Evolutionary conservation across 192 early-diverging fungal species (phyloP).

Genomic region (Entomortierella parvispora): DNA sequence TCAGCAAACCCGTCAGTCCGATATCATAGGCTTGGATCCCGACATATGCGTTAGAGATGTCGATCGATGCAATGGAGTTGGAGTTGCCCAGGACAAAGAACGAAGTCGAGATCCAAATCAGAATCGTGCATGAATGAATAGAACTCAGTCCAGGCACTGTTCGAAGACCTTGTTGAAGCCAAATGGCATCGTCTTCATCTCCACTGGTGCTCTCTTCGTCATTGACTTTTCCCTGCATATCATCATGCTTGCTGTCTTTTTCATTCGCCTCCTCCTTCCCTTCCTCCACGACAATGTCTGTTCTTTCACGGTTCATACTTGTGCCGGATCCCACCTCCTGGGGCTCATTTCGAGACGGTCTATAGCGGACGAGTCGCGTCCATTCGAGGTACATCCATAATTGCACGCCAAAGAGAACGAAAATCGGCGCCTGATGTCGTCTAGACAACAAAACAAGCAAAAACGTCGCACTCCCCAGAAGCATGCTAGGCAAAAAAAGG

Average conservation of each 20-base stretch:
- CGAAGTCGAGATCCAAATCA: constrained; percentile 62
- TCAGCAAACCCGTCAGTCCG: constrained; percentile 67
- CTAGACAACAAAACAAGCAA: constrained; percentile 72
- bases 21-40: constrained; percentile 76
- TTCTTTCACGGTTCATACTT: not conserved
- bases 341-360: not conserved
- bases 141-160: constrained; percentile 24
- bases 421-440: constrained; percentile 70
- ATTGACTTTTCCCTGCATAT: not conserved
- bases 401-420: constrained; percentile 64
- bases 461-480: constrained; percentile 60
- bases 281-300: not conserved
- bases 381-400: constrained; percentile 49
- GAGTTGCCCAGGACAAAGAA: constrained; percentile 80
- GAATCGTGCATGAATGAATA: constrained; percentile 45
- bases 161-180: constrained; percentile 3
- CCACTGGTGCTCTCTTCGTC: not conserved
- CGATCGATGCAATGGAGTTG: constrained; percentile 82
- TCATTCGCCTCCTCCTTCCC: not conserved
- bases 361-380: constrained; percentile 13
- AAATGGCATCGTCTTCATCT: not conserved
- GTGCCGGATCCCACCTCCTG: too few species aligned
- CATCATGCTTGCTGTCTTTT: not conserved
- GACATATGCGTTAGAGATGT: constrained; percentile 79
- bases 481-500: constrained; percentile 31